Evolutionary conservation across 352 stramenopile genomes (phyloP), one percentile per base, ranked within the genome.

Genomic region (Blastocystis sp.): DNA sequence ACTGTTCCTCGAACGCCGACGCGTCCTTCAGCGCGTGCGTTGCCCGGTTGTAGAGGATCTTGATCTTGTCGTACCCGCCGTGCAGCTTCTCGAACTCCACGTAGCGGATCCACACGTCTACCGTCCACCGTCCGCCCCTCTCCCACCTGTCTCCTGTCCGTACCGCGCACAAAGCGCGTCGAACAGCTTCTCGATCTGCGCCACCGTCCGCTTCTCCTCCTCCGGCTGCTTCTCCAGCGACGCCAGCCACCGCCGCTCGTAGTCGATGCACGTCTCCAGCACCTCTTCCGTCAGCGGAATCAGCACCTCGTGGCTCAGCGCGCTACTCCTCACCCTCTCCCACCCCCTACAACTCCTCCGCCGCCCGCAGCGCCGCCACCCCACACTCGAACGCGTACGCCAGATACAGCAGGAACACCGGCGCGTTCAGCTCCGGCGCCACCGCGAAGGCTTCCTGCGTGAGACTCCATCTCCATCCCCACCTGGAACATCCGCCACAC

Each of bases 401-500:
- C n/a, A 81, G 69, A 64, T 65, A 81, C 18, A 81, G 27, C 29
- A 81, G 18, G 32, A 81, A 81, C 46, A 81, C 24, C 24, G 69
- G 69, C 6, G 32, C 24, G 34, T 81, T 81, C 69, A 81, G 53
- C 29, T 81, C 69, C 3, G 69, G 69, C 16, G 36, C 24, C 3
- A 81, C 36, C 69, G 44, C n/a, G 16, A 81, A 81, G 21, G 48
- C 53, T 29, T 64, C 34, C 69, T 73, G 51, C 4, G 6, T 14
- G 4, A 34, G 9, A 53, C 21, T 32, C 36, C 11, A 51, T 4
- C 61, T 54, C 34, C 11, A 73, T 53, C 18, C 29, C 36, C 21
- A 46, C 61, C 29, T 63, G 16, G 48, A 81, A 64, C 38, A 49
- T 16, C 46, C 36, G 24, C 48, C 63, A 27, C 1, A 49, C 14